Percentiles rank a stretch among this genome's conserved stretches.
Evolutionary conservation across 495 filamentous ascomycete genomes (phyloP).

Genomic region (Daldinia grandis): DNA sequence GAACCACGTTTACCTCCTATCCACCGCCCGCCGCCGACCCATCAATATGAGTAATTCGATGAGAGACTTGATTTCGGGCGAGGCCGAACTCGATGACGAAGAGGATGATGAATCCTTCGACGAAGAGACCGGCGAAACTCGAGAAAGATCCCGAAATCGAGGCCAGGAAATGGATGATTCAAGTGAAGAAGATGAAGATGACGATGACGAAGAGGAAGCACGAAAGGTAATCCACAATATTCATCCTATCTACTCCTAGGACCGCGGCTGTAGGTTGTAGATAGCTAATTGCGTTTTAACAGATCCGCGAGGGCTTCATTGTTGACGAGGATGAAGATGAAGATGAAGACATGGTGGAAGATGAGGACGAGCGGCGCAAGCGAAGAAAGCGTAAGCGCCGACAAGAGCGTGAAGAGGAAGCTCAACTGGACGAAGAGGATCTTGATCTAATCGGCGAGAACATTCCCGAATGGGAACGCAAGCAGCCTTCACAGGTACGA

Average conservation of each 20-base stretch:
- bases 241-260: neutral
- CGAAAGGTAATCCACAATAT: conserved; percentile 50
- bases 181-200: conserved; percentile 96
- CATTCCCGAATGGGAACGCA: conserved; percentile 72
- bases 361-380: conserved; percentile 67
- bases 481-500: conserved; percentile 67
- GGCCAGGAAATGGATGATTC: conserved; percentile 79
- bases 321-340: conserved; percentile 91
- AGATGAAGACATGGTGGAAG: conserved; percentile 71
- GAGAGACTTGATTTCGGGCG: conserved; percentile 80
- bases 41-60: conserved; percentile 69
- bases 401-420: conserved; percentile 84
- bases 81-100: conserved; percentile 92
- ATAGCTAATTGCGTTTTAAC: conserved; percentile 16
- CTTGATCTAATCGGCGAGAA: conserved; percentile 89
- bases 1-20: conserved; percentile 1
- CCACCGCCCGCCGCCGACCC: neutral
- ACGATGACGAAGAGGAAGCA: conserved; percentile 86
- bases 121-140: conserved; percentile 76
- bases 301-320: conserved; percentile 95
- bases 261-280: neutral
- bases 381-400: conserved; percentile 72
- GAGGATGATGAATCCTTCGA: conserved; percentile 86
- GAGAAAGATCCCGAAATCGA: conserved; percentile 47
- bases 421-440: conserved; percentile 93